These are phyloP conservation scores for Zasmidium angulare DNA, from an alignment of 2,329 filamentous ascomycete species.

Conservation along the genomic window DNA sequence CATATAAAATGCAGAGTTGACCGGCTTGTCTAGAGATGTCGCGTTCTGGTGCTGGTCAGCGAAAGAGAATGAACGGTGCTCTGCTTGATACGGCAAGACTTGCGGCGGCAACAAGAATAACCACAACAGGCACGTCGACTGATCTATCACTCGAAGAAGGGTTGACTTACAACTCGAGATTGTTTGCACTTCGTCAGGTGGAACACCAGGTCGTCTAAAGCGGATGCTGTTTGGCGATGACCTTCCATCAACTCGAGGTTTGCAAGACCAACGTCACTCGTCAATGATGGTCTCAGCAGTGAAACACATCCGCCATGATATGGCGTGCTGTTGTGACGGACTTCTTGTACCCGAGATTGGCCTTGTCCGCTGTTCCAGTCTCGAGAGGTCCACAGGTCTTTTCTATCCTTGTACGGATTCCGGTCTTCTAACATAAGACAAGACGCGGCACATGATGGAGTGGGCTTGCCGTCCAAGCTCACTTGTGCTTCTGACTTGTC, in stretches of 20 bases:
- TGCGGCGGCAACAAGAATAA: too few relatives aligned
- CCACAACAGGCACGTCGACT: too few relatives aligned
- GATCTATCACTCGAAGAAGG: too few relatives aligned
- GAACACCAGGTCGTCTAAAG: conserved; percentile 18
- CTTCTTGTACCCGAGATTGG: conserved; percentile 2
- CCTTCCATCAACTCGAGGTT: not conserved
- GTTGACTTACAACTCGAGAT: not conserved
- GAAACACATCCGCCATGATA: conserved; percentile 17
- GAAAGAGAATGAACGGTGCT: too few relatives aligned
- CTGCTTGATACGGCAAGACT: too few relatives aligned
- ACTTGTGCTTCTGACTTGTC: not conserved
- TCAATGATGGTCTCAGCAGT: conserved; percentile 4
- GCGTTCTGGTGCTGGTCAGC: not conserved
- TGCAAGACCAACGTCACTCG: not conserved
- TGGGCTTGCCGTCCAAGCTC: not conserved
- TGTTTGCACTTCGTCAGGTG: conserved; percentile 14
- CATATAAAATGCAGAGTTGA: conserved; percentile 19
- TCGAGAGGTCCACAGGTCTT: conserved; percentile 13
- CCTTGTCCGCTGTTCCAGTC: conserved; percentile 2
- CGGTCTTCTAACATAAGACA: conserved; percentile 18
- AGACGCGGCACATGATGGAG: not conserved
- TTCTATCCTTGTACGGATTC: conserved; percentile 3
- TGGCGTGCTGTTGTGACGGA: conserved; percentile 14
- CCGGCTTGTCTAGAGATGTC: not conserved
- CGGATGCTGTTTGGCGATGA: conserved; percentile 10